Percentiles rank a stretch among this genome's conserved stretches.
phyloP scores from a whole-genome alignment of 2,329 filamentous ascomycete species.

The Alternaria tenuissima region DNA sequence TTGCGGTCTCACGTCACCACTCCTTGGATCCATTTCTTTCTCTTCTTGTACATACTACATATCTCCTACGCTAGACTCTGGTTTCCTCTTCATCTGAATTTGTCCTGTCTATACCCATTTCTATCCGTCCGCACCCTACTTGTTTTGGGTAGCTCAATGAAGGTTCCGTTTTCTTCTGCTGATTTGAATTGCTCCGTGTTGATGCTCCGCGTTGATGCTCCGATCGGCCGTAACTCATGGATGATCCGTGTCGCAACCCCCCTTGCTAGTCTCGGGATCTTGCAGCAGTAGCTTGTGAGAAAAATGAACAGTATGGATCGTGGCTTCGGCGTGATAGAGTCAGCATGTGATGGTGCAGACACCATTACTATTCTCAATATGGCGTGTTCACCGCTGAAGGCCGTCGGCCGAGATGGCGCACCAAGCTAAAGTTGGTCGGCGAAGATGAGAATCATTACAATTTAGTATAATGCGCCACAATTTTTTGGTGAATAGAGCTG shows the following conservation, averaged over 20 bases:
- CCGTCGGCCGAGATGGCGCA: not conserved
- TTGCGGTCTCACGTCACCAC: constrained; percentile 1
- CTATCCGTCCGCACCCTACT: not conserved
- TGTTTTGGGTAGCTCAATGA: not conserved
- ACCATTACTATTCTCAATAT: not conserved
- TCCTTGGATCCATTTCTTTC: not conserved
- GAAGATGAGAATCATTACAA: not conserved
- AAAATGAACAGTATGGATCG: not conserved
- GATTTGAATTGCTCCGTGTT: not conserved
- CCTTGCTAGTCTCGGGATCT: not conserved
- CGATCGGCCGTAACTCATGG: not conserved
- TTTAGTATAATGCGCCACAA: not conserved
- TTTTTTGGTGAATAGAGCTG: not conserved
- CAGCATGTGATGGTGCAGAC: not conserved
- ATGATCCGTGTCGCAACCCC: not conserved
- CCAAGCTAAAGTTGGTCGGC: not conserved
- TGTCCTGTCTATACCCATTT: constrained; percentile 6
- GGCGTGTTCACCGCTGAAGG: not conserved
- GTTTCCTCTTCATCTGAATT: not conserved
- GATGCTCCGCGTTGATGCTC: not conserved
- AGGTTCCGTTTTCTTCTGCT: not conserved
- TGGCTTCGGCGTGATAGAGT: not conserved
- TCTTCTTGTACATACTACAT: constrained; percentile 4
- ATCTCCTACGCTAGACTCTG: not conserved
- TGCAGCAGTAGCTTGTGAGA: not conserved